Evolutionary conservation across 805 yeast genomes (phyloP).

Genomic region (Metschnikowia chrysomelidarum): DNA sequence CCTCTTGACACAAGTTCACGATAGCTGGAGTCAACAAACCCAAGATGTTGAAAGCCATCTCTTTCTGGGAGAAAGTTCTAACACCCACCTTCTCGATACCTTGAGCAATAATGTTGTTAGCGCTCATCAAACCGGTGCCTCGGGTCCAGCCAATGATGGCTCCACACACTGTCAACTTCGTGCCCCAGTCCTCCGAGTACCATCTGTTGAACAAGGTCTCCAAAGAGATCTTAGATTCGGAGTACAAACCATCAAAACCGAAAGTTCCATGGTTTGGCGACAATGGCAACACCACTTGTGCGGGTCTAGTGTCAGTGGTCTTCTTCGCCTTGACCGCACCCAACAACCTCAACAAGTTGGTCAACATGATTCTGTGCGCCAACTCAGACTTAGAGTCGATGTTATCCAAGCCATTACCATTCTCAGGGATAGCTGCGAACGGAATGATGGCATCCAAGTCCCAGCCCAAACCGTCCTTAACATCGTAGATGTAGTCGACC

Average conservation of each 20-base stretch:
- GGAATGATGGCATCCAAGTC: slow-evolving; percentile 95
- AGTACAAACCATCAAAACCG: slow-evolving; percentile 97
- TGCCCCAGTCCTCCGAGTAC: slow-evolving; percentile 96
- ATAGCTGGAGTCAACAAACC: slow-evolving; percentile 90
- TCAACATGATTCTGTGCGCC: slow-evolving; percentile 98
- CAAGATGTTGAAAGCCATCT: slow-evolving; percentile 97
- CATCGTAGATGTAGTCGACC: slow-evolving; percentile 79
- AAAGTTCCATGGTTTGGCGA: slow-evolving; percentile 99
- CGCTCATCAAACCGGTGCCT: slow-evolving; percentile 99
- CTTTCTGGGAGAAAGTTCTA: slow-evolving; percentile 97
- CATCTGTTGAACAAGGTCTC: slow-evolving; percentile 98
- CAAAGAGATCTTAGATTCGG: slow-evolving; percentile 92
- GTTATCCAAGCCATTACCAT: slow-evolving; percentile 90
- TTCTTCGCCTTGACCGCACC: slow-evolving; percentile 89
- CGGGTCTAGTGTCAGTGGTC: slow-evolving; percentile 91
- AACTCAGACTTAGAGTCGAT: slow-evolving; percentile 95
- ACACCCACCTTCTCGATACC: slow-evolving; percentile 95
- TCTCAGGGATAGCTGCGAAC: slow-evolving; percentile 98
- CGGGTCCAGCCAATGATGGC: slow-evolving; percentile 99
- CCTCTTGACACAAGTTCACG: slow-evolving; percentile 81
- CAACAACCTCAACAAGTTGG: slow-evolving; percentile 87
- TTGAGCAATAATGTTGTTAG: slow-evolving; percentile 95
- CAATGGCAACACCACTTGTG: slow-evolving; percentile 93
- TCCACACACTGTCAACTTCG: slow-evolving; percentile 94
- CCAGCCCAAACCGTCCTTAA: slow-evolving; percentile 95